Base-by-base conservation (phyloP, 1,284 basidiomycete species). In the Rhodotorula mucilaginosa region DNA sequence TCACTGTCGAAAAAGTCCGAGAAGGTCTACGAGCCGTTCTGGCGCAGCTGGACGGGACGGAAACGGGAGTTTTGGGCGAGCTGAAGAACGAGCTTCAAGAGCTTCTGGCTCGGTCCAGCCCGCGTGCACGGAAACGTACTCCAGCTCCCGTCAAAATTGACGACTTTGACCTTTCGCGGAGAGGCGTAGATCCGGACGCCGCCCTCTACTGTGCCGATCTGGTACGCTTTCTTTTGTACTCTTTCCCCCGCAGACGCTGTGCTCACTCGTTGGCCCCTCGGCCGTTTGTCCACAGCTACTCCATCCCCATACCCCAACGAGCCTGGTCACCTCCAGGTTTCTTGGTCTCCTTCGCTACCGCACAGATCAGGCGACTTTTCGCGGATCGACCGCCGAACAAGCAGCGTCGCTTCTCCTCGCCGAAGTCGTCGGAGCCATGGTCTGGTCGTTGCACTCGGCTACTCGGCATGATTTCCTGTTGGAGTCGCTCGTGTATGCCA, bases 321-420 rank as follows among this genome's bases (percentile, higher is more conserved):
- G 39, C 4, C 2, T 3, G 2, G 12, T 59, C 49, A n/a, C 7
- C 2, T 26, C 46, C 6, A 19, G 57, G 16, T 49, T 71, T 54
- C 12, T 23, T 2, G 46, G 64, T 34, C 29, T 65, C 12, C 39
- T 73, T 15, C 18, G 39, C 0, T 63, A 54, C 46, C 69, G 74
- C 13, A 46, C 58, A 39, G 49, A 56, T 4, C 69, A 68, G 34
- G 56, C 67, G 0, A 21, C 62, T 0, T 48, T 65, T 2, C 57
- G 58, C 3, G 58, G 54, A 0, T 51, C 57, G 3, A 56, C 69
- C 0, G 12, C 47, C 3, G 39, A 61, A 1, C 48, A 60, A 12
- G 69, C 64, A 5, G 44, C 57, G 6, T 31, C 44, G 2, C 31
- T 21, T 4, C 48, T 57, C 0, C 61, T 69, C 0, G 54, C 54